Base-by-base conservation (phyloP, 495 filamentous ascomycete species). In the Hypoxylon fuscum region DNA sequence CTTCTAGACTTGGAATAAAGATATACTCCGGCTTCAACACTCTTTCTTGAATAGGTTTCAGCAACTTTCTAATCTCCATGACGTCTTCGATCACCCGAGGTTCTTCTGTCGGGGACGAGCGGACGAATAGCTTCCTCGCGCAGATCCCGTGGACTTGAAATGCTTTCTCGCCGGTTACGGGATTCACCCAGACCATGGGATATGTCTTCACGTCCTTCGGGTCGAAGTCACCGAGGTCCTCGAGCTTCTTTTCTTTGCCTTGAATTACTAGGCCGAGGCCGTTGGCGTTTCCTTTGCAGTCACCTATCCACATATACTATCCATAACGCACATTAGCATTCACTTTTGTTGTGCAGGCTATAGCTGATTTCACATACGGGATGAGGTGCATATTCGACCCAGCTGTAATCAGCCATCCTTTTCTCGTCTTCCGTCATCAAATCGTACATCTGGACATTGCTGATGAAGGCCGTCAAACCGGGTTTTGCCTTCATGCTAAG, bases 341-440 rank as follows among this genome's bases (percentile, higher is more conserved):
- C 9, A 21, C 5, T 17, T 21, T 10, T n/a, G 23, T 1, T 32
- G 21, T 34, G n/a, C 12, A 2, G 25, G 35, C 1, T 12, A 6
- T 14, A 20, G 3, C 8, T 14, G 9, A 21, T 69, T 70, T 5
- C n/a, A 44, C 53, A 20, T 54, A 67, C 63, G 31, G 76, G 76
- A 61, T 72, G 72, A 4, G 74, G 76, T 10, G 76, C 76, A 62
- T 77, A 77, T 62, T 77, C 76, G 14, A 77, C 74, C 74, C 73
- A 76, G 20, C 72, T 75, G 62, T 78, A 61, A 54, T 78, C 76
- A 6, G 69, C 74, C 46, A 77, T 38, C 37, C 55, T 55, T 35
- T 70, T 69, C 57, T 78, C 76, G 11, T 78, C 76, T 17, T 69
- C 70, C 5, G 68, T 72, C 40, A 78, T 61, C 66, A 76, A 34